These are phyloP conservation scores for Aspergillus japonicus DNA, from an alignment of 2,329 filamentous ascomycete species.

Conservation along the genomic window DNA sequence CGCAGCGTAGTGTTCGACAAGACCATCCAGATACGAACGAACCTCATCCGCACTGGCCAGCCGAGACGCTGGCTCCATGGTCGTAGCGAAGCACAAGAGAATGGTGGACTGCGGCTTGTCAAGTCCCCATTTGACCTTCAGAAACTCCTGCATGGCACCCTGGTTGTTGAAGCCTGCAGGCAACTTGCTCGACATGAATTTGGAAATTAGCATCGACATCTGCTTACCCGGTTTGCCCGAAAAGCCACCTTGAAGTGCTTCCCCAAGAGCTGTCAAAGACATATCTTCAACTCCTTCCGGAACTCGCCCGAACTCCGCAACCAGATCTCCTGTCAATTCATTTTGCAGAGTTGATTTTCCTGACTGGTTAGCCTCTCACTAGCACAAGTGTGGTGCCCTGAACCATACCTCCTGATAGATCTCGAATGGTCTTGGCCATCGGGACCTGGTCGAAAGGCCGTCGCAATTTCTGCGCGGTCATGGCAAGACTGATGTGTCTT, in stretches of 20 bases:
- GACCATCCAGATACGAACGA: slow-evolving; percentile 23
- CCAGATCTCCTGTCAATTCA: slow-evolving; percentile 46
- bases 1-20: slow-evolving; percentile 18
- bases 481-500: slow-evolving; percentile 14
- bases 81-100: slow-evolving; percentile 23
- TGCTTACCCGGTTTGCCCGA: slow-evolving; percentile 33
- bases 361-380: slow-evolving; percentile 11
- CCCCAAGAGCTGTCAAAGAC: slow-evolving; percentile 33
- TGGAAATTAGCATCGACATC: slow-evolving; percentile 29
- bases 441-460: slow-evolving; percentile 18
- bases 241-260: slow-evolving; percentile 30
- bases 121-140: slow-evolving; percentile 30
- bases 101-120: slow-evolving; percentile 20
- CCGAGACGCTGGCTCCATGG: slow-evolving; percentile 22
- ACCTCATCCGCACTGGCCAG: slow-evolving; percentile 18
- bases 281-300: slow-evolving; percentile 45
- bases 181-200: slow-evolving; percentile 30
- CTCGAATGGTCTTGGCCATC: slow-evolving; percentile 32
- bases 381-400: background rate
- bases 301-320: slow-evolving; percentile 41
- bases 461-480: slow-evolving; percentile 20
- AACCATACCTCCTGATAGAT: slow-evolving; percentile 24
- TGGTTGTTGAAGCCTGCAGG: slow-evolving; percentile 29
- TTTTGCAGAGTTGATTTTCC: slow-evolving; percentile 48
- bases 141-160: slow-evolving; percentile 19